Evolutionary conservation across 257 asterid genomes (phyloP), one percentile per base, ranked within the genome.

Genomic region (Solanum sparsipilum): DNA sequence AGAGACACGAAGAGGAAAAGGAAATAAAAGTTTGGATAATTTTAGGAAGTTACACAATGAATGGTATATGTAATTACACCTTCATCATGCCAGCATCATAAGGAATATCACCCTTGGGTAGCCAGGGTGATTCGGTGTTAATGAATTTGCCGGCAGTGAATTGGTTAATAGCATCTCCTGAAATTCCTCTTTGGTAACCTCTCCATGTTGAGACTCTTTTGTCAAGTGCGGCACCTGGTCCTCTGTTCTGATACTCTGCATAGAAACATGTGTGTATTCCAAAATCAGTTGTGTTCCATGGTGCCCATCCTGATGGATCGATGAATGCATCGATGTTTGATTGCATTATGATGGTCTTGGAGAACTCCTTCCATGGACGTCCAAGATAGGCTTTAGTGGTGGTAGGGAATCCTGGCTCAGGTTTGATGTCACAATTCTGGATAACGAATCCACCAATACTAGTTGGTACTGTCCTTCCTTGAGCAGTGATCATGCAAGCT

Each of bases 401-500:
- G 92, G 67, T 56, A 1, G 87, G 27, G 83, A 93, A 93, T 2
- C 52, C 95, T 0, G 92, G 89, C 32, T 94, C 98, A 0, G 96
- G 94, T 13, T 21, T 25, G 71, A 96, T 89, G 18, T 87, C 71
- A 78, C 91, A 91, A 89, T 93, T 91, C 52, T 94, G 98, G 88
- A 95, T 2, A 23, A 94, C 85, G 18, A 89, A 94, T 52, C 86
- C 93, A 12, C 98, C 96, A 0, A 72, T 0, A 9, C 31, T 23
- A 23, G 3, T 11, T 41, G 23, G 35, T 96, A 3, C 95, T 65
- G 92, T 94, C 36, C 98, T 93, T 4, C 98, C 99, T 86, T 96
- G 99, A 20, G 99, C 98, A 2, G 98, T 96, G 27, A 95, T 93
- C 98, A 95, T 95, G 90, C 98, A 95, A 1, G 90, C 94, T 73